Base-by-base conservation (phyloP, 768 basidiomycete genomes). In the Mycena vulgaris region DNA sequence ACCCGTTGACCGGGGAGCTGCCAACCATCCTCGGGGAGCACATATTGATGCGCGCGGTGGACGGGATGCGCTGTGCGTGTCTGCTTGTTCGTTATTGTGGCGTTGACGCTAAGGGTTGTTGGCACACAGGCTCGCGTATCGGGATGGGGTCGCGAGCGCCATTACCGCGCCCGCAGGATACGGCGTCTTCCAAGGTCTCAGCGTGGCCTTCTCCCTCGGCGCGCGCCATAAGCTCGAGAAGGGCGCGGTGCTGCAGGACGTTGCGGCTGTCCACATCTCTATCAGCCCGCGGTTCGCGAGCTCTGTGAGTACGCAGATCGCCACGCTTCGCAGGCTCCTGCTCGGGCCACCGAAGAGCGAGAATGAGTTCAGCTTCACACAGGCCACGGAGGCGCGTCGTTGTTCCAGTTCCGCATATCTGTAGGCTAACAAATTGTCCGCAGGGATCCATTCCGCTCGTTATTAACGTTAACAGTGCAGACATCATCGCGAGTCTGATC, bases 401-500 rank as follows among this genome's bases (percentile, higher is more conserved):
- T 49, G 16, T 39, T 48, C 35, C 17, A 14, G 23, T 48, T 23
- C 25, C 23, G 2, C 23, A 13, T n/a, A n/a, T 39, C 48, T 28
- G 16, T 8, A 35, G 33, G 16, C 6, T 17, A 10, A 48, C 39
- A 19, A 31, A 53, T 56, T 63, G 35, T 40, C 65, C 60, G 37
- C 70, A 89, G 86, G 90, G 92, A 5, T 71, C 84, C 40, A 77
- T 91, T 7, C 89, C 91, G 0, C 82, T 95, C 19, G 90, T 93
- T 7, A 81, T 94, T 23, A 79, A 84, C 7, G 89, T 88, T 1
- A 76, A 92, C 68, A 92, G 87, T 76, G 92, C 91, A 10, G 93
- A 95, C 74, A 81, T 88, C 53, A 93, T 95, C 75, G 90, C 91
- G 7, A 84, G 88, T 1, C 77, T 95, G 30, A 83, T 94, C 47